Evolutionary conservation across 2,329 filamentous ascomycete species (phyloP).

Genomic region (Claviceps sp.): DNA sequence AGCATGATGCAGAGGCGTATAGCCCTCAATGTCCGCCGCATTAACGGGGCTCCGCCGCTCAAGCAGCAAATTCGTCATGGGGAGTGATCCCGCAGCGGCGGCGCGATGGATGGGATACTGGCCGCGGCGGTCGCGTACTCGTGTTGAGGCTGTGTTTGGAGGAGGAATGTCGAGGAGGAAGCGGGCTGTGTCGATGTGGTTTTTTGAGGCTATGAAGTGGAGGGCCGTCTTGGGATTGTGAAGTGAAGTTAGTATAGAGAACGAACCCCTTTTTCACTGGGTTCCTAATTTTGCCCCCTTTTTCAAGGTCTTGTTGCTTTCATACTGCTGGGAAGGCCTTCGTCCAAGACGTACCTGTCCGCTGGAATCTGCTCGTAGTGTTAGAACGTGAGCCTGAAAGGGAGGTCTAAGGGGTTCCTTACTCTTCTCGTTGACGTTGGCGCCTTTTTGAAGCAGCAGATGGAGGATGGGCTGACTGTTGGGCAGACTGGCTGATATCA

Average conservation of each 20-base stretch:
- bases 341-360: constrained; percentile 38
- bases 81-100: constrained; percentile 77
- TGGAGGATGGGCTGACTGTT: constrained; percentile 57
- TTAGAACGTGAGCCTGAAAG: background rate
- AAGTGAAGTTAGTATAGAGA: background rate
- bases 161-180: constrained; percentile 50
- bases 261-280: too few relatives aligned
- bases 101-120: constrained; percentile 86
- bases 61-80: constrained; percentile 70
- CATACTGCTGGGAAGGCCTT: background rate
- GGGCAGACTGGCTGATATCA: constrained; percentile 67
- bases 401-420: constrained; percentile 9
- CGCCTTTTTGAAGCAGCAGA: constrained; percentile 53
- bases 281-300: too few relatives aligned
- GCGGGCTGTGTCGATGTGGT: constrained; percentile 68
- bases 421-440: constrained; percentile 65
- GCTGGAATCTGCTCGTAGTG: constrained; percentile 25
- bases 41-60: constrained; percentile 70
- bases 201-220: constrained; percentile 85
- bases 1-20: constrained; percentile 83
- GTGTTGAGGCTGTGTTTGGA: constrained; percentile 56
- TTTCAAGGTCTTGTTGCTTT: background rate
- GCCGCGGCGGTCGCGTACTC: constrained; percentile 74
- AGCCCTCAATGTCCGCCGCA: constrained; percentile 67
- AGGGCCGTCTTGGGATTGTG: constrained; percentile 53